phyloP scores from a whole-genome alignment of 73 alveolate species.

The Uronychia binucleata region DNA sequence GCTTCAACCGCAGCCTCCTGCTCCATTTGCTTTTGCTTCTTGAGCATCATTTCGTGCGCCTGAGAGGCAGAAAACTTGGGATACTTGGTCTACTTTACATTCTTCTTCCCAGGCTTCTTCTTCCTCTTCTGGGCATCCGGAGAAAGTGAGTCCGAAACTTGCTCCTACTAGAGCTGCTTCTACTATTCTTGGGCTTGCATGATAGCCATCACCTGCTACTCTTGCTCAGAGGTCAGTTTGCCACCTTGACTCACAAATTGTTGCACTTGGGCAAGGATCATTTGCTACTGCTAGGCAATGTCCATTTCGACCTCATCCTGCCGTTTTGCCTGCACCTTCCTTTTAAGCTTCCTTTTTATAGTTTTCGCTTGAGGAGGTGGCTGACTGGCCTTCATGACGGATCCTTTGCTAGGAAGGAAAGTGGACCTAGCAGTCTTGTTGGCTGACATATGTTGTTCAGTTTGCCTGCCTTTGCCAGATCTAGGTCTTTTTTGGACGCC shows the following conservation, averaged over 20 bases:
- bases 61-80: not conserved
- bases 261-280: not conserved
- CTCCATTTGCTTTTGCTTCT: not conserved
- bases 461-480: not conserved
- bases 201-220: not conserved
- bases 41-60: not conserved
- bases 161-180: not conserved
- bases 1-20: not conserved
- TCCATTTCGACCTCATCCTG: not conserved
- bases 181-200: not conserved
- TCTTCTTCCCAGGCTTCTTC: not conserved
- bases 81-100: not conserved
- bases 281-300: not conserved
- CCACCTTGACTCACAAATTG: not conserved
- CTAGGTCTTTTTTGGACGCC: not conserved
- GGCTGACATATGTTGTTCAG: not conserved
- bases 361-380: not conserved
- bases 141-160: not conserved
- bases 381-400: not conserved
- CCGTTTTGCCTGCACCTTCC: not conserved
- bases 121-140: not conserved
- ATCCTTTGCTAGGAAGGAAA: not conserved
- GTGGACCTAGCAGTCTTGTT: not conserved
- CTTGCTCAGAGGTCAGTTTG: not conserved
- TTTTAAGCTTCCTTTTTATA: not conserved